Evolutionary conservation across 2,329 filamentous ascomycete genomes (phyloP).

Genomic region (Dactylella cylindrospora): DNA sequence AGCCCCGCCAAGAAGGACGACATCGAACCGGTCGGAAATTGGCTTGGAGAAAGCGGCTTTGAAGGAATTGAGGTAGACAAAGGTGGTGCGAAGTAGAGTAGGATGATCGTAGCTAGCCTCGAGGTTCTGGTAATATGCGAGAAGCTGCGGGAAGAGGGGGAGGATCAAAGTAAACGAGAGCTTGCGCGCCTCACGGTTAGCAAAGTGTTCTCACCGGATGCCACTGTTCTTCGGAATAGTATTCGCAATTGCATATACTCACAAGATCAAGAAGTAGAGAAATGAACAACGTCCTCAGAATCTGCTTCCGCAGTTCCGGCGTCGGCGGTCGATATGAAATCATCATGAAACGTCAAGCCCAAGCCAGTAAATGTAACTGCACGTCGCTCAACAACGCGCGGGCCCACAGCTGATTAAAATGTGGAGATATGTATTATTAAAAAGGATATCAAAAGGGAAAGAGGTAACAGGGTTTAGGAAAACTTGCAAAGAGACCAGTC

Average conservation of each 20-base stretch:
- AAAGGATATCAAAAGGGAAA: neutral
- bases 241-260: no score
- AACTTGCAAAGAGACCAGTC: slow-evolving; percentile 27
- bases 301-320: slow-evolving; percentile 65
- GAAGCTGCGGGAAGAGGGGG: slow-evolving; percentile 88
- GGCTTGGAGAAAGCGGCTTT: slow-evolving; percentile 88
- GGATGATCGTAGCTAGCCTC: slow-evolving; percentile 22
- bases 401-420: slow-evolving; percentile 2
- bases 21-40: slow-evolving; percentile 95
- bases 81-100: slow-evolving; percentile 70
- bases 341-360: slow-evolving; percentile 17
- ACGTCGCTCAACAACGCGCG: slow-evolving; percentile 36
- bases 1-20: slow-evolving; percentile 89
- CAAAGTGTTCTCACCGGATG: neutral
- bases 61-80: slow-evolving; percentile 86
- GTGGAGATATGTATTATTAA: no score
- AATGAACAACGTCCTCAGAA: slow-evolving; percentile 82
- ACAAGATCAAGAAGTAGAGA: slow-evolving; percentile 89
- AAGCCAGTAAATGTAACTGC: no score
- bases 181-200: slow-evolving; percentile 55
- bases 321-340: slow-evolving; percentile 53
- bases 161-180: slow-evolving; percentile 99
- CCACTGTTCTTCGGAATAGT: no score
- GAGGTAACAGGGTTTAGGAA: neutral
- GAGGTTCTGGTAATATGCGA: slow-evolving; percentile 81